Evolutionary conservation across 345 rosid species (phyloP), one percentile per base, ranked within the genome.

Genomic region (Passiflora organensis): DNA sequence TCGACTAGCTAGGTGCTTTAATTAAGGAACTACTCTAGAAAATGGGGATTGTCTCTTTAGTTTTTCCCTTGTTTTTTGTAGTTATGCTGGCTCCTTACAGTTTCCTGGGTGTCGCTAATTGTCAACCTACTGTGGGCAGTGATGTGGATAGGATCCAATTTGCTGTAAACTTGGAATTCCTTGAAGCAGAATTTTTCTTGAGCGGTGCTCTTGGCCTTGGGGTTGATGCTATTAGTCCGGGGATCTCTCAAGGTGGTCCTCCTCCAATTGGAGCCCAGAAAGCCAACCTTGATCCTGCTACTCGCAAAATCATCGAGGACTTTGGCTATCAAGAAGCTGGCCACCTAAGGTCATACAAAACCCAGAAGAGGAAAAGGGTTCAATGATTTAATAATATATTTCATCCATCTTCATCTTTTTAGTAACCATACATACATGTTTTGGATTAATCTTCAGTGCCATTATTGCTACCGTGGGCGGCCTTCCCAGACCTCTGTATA

Each of bases 241-340:
- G 61, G 0, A 54, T 76, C 9, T 78, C 95, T 5, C 14, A 55
- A 6, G 86, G 87, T 0, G 95, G 91, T 37, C 95, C 95, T 24
- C 59, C 75, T 4, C 87, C 89, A 0, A 5, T 58, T 2, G 89
- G 89, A 1, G 79, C 73, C 23, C 56, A 13, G 53, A 77, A 55
- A 67, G 95, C 87, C 20, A 69, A 77, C 24, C 91, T 89, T 20
- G 80, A 82, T 43, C 74, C 69, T 10, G 6, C 64, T 6, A 71
- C 73, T 20, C 48, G 16, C 12, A 67, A 45, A 2, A 73, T 81
- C 23, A 74, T 89, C 0, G 78, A 78, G 49, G 89, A 89, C 43
- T 84, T 89, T 42, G 84, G 60, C 57, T 84, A 75, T 48, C 76
- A 82, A 51, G 93, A 89, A 78, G 45, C 86, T 5, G 95, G 91